Evolutionary conservation across 2,329 filamentous ascomycete species (phyloP).

Genomic region (Macrophomina phaseolina): DNA sequence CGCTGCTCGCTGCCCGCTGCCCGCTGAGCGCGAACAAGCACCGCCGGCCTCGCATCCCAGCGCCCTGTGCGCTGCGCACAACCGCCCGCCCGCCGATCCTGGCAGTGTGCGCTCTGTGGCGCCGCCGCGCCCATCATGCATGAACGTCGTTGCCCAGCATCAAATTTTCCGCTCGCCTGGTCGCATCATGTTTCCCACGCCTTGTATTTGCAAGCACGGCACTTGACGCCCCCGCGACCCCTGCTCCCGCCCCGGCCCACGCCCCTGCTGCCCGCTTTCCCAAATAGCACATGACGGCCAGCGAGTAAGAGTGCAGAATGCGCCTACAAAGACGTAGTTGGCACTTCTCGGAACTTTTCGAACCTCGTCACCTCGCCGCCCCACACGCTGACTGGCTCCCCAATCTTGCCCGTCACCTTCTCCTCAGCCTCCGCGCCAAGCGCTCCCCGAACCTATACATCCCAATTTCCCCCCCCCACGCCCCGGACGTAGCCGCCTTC

Average conservation of each 20-base stretch:
- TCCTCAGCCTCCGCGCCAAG: constrained; percentile 20
- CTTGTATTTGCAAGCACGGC: constrained; percentile 18
- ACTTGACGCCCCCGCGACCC: constrained; percentile 8
- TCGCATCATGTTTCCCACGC: constrained; percentile 32
- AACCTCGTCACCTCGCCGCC: constrained; percentile 16
- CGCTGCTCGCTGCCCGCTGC: background rate
- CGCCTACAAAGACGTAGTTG: constrained; percentile 41
- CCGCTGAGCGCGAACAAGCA: background rate
- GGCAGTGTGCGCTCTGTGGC: constrained; percentile 28
- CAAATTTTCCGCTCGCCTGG: constrained; percentile 43
- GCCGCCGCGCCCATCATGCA: constrained; percentile 36
- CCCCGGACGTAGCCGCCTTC: constrained; percentile 1
- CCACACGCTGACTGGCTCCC: background rate
- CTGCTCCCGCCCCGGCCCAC: background rate
- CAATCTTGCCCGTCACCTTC: constrained; percentile 1
- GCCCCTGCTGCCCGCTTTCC: constrained; percentile 34
- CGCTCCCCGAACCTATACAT: background rate
- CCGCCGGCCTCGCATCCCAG: constrained; percentile 1
- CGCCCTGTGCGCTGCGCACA: background rate
- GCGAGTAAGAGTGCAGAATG: constrained; percentile 44
- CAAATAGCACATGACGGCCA: constrained; percentile 44
- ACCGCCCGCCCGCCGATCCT: constrained; percentile 20
- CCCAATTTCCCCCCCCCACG: background rate
- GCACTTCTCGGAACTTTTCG: constrained; percentile 30
- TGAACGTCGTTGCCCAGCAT: constrained; percentile 36